Conservation (phyloP, 108 stramenopile genomes). For the Cylindrotheca fusiformis region DNA sequence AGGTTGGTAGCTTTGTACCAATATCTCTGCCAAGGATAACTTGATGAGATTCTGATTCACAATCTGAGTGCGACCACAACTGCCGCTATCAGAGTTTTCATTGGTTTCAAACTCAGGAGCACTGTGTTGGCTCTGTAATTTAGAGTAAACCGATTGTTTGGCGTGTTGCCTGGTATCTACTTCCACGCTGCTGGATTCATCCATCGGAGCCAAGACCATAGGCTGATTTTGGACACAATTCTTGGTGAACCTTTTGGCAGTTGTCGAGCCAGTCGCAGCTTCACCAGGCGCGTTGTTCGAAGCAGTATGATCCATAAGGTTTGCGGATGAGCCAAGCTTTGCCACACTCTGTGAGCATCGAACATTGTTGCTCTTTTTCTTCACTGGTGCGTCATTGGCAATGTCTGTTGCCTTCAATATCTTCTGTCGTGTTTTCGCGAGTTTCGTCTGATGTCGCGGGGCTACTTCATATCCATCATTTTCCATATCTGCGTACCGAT, state of each 20-base stretch:
- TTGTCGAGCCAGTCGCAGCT: no score
- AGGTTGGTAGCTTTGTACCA: background rate
- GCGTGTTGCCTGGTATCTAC: no score
- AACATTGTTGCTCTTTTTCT: background rate
- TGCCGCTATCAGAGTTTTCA: no score
- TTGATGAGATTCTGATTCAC: no score
- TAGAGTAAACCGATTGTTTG: no score
- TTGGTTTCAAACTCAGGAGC: no score
- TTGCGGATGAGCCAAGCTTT: background rate
- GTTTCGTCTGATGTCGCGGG: background rate
- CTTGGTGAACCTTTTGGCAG: background rate
- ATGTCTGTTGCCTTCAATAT: background rate
- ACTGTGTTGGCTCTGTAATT: no score
- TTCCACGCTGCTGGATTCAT: no score
- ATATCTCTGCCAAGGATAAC: background rate
- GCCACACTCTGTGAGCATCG: background rate
- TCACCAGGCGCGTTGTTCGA: no score
- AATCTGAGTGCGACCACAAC: no score
- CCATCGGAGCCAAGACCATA: no score
- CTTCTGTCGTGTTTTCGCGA: background rate
- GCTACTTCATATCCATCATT: background rate
- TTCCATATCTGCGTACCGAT: background rate
- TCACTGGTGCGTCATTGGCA: background rate
- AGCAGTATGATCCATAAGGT: background rate
- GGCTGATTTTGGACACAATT: no score